phyloP scores from a whole-genome alignment of 306 rosid genomes.

The Acacia confusa region DNA sequence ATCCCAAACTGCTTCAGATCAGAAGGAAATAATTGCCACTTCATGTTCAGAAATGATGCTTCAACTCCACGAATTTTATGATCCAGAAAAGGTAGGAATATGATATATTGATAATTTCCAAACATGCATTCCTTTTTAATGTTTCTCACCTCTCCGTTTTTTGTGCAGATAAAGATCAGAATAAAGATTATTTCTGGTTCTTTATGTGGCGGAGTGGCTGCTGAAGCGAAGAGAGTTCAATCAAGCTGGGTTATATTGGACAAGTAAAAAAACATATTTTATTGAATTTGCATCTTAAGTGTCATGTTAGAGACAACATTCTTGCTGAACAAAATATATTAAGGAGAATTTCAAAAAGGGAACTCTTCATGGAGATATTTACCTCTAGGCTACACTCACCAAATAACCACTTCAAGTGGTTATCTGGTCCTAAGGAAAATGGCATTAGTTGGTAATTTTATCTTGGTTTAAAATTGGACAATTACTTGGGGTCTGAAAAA shows the following conservation, averaged over 20 bases:
- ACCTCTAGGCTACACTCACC: background rate
- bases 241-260: conserved; percentile 97
- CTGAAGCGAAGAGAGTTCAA: conserved; percentile 81
- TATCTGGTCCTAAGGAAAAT: background rate
- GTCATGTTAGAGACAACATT: background rate
- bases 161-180: conserved; percentile 76
- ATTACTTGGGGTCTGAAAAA: conserved; percentile 20
- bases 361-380: background rate
- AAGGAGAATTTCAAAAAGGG: background rate
- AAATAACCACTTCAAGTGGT: background rate
- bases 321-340: background rate
- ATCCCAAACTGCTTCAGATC: conserved; percentile 57
- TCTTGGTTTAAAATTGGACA: background rate
- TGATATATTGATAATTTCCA: conserved; percentile 8
- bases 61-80: conserved; percentile 80
- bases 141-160: conserved; percentile 18
- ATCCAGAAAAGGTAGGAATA: conserved; percentile 70
- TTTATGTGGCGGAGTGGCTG: conserved; percentile 68
- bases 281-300: conserved; percentile 21
- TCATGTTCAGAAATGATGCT: conserved; percentile 86
- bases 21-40: conserved; percentile 72
- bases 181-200: conserved; percentile 66
- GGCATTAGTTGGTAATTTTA: background rate
- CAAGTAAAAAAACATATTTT: conserved; percentile 53
- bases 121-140: conserved; percentile 8